Evolutionary conservation across 441 rosid species (phyloP).

Genomic region (Omphalea diandra): DNA sequence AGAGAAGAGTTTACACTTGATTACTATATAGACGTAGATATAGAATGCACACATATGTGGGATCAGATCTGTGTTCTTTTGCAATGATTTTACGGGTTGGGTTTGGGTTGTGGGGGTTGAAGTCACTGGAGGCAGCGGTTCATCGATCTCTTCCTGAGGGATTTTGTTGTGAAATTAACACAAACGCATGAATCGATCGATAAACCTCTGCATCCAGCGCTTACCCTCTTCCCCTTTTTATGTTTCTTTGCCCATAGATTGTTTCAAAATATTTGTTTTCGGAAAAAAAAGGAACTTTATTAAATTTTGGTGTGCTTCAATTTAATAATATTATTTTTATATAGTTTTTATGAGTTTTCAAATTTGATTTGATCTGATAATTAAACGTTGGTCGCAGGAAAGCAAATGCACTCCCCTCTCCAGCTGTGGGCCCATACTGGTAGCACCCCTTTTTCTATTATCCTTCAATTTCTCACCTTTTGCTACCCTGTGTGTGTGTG

Average conservation of each 20-base stretch:
- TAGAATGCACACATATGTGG: no score
- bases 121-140: conserved; percentile 99
- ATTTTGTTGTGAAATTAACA: conserved; percentile 25
- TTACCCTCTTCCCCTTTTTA: conserved; percentile 22
- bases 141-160: conserved; percentile 87
- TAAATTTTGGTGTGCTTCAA: conserved; percentile 5
- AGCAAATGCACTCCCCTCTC: background rate
- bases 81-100: background rate
- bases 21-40: no score
- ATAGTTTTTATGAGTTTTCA: background rate
- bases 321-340: background rate
- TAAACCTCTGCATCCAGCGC: conserved; percentile 99
- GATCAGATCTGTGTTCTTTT: background rate
- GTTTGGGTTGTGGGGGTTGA: conserved; percentile 31
- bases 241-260: no score
- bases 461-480: background rate
- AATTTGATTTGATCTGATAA: background rate
- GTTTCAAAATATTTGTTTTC: no score
- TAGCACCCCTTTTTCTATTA: background rate
- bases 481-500: no score
- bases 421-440: background rate
- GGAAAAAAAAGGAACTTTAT: background rate
- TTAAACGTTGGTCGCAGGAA: conserved; percentile 6
- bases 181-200: conserved; percentile 87
- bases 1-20: no score